Conservation (phyloP, 768 basidiomycete genomes). For the Xerocomellus intermedius region DNA sequence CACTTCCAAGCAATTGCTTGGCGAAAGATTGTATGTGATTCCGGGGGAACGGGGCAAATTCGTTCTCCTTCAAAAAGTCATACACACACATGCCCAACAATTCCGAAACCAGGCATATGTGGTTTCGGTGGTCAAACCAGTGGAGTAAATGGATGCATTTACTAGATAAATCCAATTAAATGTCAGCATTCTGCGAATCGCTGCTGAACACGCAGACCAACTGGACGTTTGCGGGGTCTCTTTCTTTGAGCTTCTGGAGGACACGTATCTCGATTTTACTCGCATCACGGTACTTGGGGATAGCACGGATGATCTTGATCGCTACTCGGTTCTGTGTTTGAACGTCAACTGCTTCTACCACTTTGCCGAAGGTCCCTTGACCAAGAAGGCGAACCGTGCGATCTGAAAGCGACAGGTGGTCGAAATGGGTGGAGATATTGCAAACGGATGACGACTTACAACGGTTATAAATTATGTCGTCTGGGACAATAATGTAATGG, state of each 20-base stretch:
- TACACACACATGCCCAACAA: constrained; percentile 97
- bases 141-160: constrained; percentile 97
- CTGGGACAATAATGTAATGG: constrained; percentile 93
- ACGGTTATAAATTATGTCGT: constrained; percentile 83
- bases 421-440: background rate
- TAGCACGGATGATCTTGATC: constrained; percentile 98
- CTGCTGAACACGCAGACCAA: constrained; percentile 42
- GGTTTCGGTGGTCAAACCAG: constrained; percentile 96
- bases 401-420: constrained; percentile 51
- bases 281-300: constrained; percentile 98
- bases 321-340: constrained; percentile 78
- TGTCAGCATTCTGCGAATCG: constrained; percentile 21
- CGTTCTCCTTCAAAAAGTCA: constrained; percentile 98
- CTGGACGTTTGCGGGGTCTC: constrained; percentile 87
- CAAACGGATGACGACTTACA: constrained; percentile 50
- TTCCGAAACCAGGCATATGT: constrained; percentile 96
- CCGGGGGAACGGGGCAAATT: constrained; percentile 94
- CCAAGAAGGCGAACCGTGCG: constrained; percentile 88
- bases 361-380: constrained; percentile 98
- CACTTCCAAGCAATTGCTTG: constrained; percentile 84
- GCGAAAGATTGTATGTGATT: constrained; percentile 97
- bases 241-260: constrained; percentile 83
- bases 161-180: constrained; percentile 40
- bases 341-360: constrained; percentile 88
- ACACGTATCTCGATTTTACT: constrained; percentile 98